Evolutionary conservation across 176 grass and related monocot genomes (phyloP), one percentile per base, ranked within the genome.

Genomic region (Echinochloa phyllopogon): DNA sequence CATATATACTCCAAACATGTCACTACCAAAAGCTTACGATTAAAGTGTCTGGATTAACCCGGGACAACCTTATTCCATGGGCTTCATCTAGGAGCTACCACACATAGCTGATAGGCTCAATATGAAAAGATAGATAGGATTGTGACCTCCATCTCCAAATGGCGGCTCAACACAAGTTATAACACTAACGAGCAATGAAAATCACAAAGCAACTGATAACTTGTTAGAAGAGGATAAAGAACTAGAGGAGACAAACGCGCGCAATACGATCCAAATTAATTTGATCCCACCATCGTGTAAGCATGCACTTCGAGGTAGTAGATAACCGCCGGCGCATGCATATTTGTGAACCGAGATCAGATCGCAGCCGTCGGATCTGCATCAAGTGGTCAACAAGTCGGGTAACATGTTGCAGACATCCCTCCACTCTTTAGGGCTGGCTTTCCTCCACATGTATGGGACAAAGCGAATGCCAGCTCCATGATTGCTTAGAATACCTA

Each of bases 371-470:
- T 78, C 8, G 7, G 75, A 84, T 80, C 50, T 6, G 3, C 13
- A 87, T 80, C 68, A 13, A 69, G 4, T 9, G 59, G 68, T 79
- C 43, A 1, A 5, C 11, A 39, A 45, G 66, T 2, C n/a, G 21
- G 61, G 20, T 33, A 69, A 70, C 89, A 91, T 55, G 80, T 3
- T 38, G 60, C 24, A 76, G 85, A 84, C 85, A 87, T 14, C 20
- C 52, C 52, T 84, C 69, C 85, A 25, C 20, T 49, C 44, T 91
- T 87, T 84, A 17, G 75, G 75, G 61, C 60, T 12, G 63, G 25
- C 75, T 87, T 82, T 88, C 71, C 50, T 36, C 63, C 33, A 13
- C 5, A 3, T 66, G 73, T 51, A 73, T 23, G 56, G 67, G 56
- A 65, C 84, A 86, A 25, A 47, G 73, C 38, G 38, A 29, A 29